A percentile compares a stretch with the other conserved stretches of the same genome.
Conservation (phyloP, 2,329 filamentous ascomycete genomes). For the Cladosporium sp. region DNA sequence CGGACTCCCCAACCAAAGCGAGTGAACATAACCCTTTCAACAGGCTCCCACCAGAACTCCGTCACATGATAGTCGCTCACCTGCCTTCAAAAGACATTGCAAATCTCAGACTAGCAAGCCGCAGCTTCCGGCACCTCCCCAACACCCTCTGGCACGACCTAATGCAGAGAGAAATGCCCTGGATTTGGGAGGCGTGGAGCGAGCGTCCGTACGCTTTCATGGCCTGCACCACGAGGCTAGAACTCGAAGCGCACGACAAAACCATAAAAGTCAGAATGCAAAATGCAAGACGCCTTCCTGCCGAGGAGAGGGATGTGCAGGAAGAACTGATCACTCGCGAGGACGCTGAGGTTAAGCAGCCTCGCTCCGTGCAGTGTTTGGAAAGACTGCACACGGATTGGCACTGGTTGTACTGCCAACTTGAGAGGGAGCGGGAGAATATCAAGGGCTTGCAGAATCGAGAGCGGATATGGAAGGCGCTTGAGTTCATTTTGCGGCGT, state of each 20-base stretch:
- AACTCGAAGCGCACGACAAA: background rate
- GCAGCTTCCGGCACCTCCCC: conserved; percentile 17
- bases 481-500: background rate
- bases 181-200: conserved; percentile 19
- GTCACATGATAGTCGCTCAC: conserved; percentile 4
- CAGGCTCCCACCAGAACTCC: background rate
- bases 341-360: background rate
- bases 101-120: conserved; percentile 12
- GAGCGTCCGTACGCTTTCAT: conserved; percentile 1
- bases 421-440: background rate
- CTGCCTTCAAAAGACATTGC: conserved; percentile 11
- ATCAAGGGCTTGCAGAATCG: conserved; percentile 3
- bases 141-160: conserved; percentile 15
- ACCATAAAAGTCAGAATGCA: too few species aligned
- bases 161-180: conserved; percentile 16
- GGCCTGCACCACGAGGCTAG: background rate
- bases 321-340: background rate
- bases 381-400: conserved; percentile 1
- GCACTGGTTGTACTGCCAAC: background rate
- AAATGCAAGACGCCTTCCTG: too few species aligned
- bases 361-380: background rate
- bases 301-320: background rate
- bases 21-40: background rate
- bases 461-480: background rate
- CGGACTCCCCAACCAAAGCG: too few species aligned